phyloP scores from a whole-genome alignment of 306 rosid genomes.

The Nissolia schottii region DNA sequence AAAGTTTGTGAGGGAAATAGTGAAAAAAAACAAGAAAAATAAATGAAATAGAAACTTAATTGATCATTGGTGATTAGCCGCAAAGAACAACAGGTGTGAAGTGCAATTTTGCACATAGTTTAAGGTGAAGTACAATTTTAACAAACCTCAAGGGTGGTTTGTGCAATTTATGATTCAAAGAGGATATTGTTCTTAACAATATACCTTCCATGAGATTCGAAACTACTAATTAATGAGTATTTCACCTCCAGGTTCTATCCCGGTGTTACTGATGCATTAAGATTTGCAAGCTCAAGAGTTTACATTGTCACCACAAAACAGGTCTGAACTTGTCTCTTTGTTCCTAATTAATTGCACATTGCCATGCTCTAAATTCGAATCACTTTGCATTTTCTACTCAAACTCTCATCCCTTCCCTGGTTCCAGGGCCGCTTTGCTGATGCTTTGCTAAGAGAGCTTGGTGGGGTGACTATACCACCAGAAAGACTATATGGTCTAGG shows the following conservation, averaged over 20 bases:
- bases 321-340: conserved; percentile 33
- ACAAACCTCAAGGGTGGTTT: too few species aligned
- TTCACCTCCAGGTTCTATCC: conserved; percentile 63
- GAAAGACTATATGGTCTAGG: conserved; percentile 85
- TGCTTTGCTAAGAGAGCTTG: conserved; percentile 75
- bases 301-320: conserved; percentile 84
- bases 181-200: not conserved
- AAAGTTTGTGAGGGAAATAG: too few species aligned
- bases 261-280: conserved; percentile 69
- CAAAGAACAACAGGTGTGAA: too few species aligned
- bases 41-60: too few species aligned
- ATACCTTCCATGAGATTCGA: not conserved
- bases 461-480: conserved; percentile 70
- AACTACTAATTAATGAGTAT: conserved; percentile 4
- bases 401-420: not conserved
- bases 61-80: too few species aligned
- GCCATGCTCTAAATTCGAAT: not conserved
- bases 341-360: conserved; percentile 2
- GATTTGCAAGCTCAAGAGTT: conserved; percentile 71
- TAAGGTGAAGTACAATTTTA: too few species aligned
- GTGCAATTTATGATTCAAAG: too few species aligned
- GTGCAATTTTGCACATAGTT: too few species aligned
- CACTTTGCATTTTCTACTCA: not conserved
- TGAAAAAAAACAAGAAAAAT: too few species aligned
- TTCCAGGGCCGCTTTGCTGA: conserved; percentile 78